Base-by-base conservation (phyloP, 306 rosid genomes). In the Hippophae tibetana region DNA sequence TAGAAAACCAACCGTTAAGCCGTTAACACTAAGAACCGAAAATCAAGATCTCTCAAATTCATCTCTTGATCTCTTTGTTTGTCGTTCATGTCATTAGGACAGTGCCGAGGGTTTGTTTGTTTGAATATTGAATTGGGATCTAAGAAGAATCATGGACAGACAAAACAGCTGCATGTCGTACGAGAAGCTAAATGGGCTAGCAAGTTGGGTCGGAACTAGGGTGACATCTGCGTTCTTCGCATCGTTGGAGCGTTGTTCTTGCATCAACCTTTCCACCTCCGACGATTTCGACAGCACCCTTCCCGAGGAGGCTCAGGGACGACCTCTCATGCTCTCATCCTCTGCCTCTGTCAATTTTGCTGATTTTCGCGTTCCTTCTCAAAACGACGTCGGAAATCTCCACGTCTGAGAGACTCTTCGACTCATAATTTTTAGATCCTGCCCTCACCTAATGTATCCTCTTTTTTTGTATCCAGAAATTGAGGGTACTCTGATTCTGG, bases 211-310 rank as follows among this genome's bases (percentile, higher is more conserved):
- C 13, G 84, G 80, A 5, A 55, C 75, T 43, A 60, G 73, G 67
- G 80, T 79, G 42, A 77, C 84, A 5, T 74, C 84, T 10, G 84
- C 80, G 42, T 79, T 79, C 69, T 79, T 79, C 58, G 54, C 72
- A 3, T 79, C 84, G 0, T 61, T 79, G 7, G 78, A 79, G 58
- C 74, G 80, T 6, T 79, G 84, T 50, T 71, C 84, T 8, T 74
- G 84, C 61, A 79, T 79, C 65, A 71, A 79, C 59, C 80, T 79
- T 57, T 71, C 77, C 18, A 79, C 84, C 54, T 50, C 74, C 67
- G 84, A 79, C 67, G 84, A 79, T 66, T 65, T 57, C 8, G 80
- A 79, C 45, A 47, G 10, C 49, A 40, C 42, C 11, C 42, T 69
- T 58, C 58, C 68, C 1, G 79, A 66, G 0, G 83, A 74, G 63